Evolutionary conservation across 1,139 yeast species (phyloP), one percentile per base, ranked within the genome.

Genomic region (Casaregolazyma suthepensis): DNA sequence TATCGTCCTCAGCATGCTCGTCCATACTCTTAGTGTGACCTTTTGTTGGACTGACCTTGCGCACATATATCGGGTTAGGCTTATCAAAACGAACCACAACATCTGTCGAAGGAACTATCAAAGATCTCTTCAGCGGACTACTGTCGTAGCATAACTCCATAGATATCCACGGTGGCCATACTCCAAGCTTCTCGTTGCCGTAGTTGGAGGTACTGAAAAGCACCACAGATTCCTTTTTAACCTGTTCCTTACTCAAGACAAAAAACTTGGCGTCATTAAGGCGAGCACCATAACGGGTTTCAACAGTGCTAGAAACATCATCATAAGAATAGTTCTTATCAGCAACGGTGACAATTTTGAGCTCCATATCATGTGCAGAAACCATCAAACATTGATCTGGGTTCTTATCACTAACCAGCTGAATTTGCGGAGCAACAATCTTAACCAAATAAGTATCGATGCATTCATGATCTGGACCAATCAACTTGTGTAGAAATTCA

Each of bases 141-240:
- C 82, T 78, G 53, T 87, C 86, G 63, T 86, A 86, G 59, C 90
- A 83, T 56, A 85, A 76, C 66, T 91, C 98, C 51, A 81, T 61
- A 1, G 75, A 66, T 38, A 89, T 69, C 89, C 93, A 85, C 1
- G 96, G 96, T 0, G 96, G 93, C 96, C 96, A 88, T 17, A 68
- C 63, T 18, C 58, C 51, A 7, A 68, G 61, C 13, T 64, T 62
- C 31, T 69, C 68, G 50, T 74, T 63, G 4, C 77, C 77, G 57
- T 72, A 75, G 13, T 67, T 69, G 42, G 67, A 65, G 12, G 66
- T 60, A 47, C 72, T 68, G 59, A 76, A 75, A 44, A 77, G 69
- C 15, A 74, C 65, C 53, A 75, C 74, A 2, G 75, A 73, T 7
- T 75, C 71, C 18, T 69, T 72, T n/a, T 70, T 55, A 23, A 77